These are phyloP conservation scores for Eruca vesicaria DNA, from an alignment of 441 rosid genomes.

Conservation along the genomic window DNA sequence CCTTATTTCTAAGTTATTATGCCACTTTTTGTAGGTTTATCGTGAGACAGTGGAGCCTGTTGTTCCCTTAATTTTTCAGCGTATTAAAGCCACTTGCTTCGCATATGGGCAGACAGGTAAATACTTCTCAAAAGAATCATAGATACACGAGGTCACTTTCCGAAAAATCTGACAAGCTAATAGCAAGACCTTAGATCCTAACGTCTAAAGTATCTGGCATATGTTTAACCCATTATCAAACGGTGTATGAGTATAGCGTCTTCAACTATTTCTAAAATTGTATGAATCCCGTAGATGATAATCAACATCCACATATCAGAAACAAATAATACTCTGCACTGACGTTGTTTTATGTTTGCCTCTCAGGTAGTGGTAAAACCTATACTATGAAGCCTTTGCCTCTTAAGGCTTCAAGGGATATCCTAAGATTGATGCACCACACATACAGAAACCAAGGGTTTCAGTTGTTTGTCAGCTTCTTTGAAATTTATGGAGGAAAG, in stretches of 20 bases:
- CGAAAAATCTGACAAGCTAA: neutral
- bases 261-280: neutral
- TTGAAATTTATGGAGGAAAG: conserved; percentile 92
- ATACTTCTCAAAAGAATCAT: conserved; percentile 1
- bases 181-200: conserved; percentile 16
- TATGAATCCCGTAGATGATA: neutral
- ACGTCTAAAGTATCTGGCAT: conserved; percentile 7
- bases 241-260: neutral
- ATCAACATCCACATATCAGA: neutral
- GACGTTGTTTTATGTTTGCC: neutral
- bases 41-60: conserved; percentile 87
- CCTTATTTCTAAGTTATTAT: conserved; percentile 9
- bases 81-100: conserved; percentile 90
- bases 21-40: conserved; percentile 54
- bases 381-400: conserved; percentile 93
- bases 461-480: conserved; percentile 80
- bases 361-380: conserved; percentile 90
- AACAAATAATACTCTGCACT: conserved; percentile 5
- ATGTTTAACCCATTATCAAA: neutral
- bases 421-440: conserved; percentile 74
- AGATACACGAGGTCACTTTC: no score
- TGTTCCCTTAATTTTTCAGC: conserved; percentile 78
- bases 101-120: conserved; percentile 96
- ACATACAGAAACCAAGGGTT: conserved; percentile 77
- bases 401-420: conserved; percentile 81